Evolutionary conservation across 352 stramenopile species (phyloP).

Genomic region (Phytophthora crassamura): DNA sequence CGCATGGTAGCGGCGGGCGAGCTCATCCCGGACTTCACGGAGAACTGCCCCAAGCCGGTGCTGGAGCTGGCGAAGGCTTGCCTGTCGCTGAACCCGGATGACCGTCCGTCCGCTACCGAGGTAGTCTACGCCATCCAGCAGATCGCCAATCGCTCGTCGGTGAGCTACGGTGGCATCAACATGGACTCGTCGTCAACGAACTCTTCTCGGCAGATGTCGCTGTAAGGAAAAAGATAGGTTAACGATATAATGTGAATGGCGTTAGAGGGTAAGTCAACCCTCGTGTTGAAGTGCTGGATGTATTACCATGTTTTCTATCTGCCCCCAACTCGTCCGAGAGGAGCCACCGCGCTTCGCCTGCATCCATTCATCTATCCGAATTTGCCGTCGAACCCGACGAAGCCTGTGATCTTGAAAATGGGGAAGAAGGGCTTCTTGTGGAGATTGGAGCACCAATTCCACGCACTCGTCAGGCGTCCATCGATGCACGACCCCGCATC

Average conservation of each 20-base stretch:
- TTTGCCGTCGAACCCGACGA: constrained; percentile 97
- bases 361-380: constrained; percentile 70
- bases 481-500: constrained; percentile 97
- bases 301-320: constrained; percentile 24
- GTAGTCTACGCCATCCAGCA: constrained; percentile 69
- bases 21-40: constrained; percentile 61
- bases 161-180: constrained; percentile 21
- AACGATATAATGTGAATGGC: constrained; percentile 34
- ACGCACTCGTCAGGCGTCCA: constrained; percentile 95
- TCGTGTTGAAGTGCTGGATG: constrained; percentile 17
- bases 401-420: constrained; percentile 97
- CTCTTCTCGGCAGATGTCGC: constrained; percentile 26
- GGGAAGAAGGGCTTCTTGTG: constrained; percentile 95
- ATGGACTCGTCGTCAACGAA: constrained; percentile 34
- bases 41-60: constrained; percentile 51
- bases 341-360: not conserved
- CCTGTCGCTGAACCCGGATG: constrained; percentile 56
- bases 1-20: constrained; percentile 68
- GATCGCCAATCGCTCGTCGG: constrained; percentile 35
- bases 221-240: constrained; percentile 15
- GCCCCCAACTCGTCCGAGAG: not conserved
- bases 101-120: constrained; percentile 65
- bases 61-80: constrained; percentile 59
- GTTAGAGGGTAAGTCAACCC: constrained; percentile 20
- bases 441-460: constrained; percentile 98